Percentiles rank a stretch among this genome's conserved stretches.
Evolutionary conservation across 176 grass and related monocot species (phyloP).

Genomic region (Triticum turgidum): DNA sequence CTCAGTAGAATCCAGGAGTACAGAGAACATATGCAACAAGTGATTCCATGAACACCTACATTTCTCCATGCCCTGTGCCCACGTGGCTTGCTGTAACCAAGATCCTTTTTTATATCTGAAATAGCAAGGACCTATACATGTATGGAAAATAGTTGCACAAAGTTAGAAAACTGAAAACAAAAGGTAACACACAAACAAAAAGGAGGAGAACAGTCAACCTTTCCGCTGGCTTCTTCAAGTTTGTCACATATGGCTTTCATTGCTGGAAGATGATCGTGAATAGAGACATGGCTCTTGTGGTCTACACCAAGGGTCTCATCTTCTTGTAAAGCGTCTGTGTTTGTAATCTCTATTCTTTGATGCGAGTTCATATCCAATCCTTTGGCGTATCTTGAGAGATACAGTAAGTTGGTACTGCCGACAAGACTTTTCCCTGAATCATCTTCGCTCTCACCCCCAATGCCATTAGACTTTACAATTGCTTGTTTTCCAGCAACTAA

Average conservation of each 20-base stretch:
- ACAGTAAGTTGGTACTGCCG: conserved; percentile 70
- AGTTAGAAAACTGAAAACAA: conserved; percentile 28
- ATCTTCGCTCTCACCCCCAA: conserved; percentile 36
- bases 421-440: conserved; percentile 53
- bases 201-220: conserved; percentile 38
- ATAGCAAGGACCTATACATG: conserved; percentile 66
- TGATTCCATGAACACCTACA: conserved; percentile 53
- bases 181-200: conserved; percentile 11
- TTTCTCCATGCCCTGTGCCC: conserved; percentile 90
- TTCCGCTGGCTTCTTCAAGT: conserved; percentile 81
- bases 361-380: conserved; percentile 56
- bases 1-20: conserved; percentile 23
- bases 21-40: conserved; percentile 19
- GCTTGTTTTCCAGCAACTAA: conserved; percentile 78
- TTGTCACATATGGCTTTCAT: conserved; percentile 93
- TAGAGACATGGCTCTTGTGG: conserved; percentile 51
- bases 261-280: conserved; percentile 77
- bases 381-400: conserved; percentile 67
- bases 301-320: conserved; percentile 38
- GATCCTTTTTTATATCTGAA: conserved; percentile 79
- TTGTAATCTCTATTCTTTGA: conserved; percentile 76
- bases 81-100: conserved; percentile 54
- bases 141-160: conserved; percentile 8
- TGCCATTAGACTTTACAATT: conserved; percentile 63
- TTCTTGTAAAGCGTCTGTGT: conserved; percentile 30